phyloP scores from a whole-genome alignment of 139 green algal species.

The Tetratostichococcus sp. region DNA sequence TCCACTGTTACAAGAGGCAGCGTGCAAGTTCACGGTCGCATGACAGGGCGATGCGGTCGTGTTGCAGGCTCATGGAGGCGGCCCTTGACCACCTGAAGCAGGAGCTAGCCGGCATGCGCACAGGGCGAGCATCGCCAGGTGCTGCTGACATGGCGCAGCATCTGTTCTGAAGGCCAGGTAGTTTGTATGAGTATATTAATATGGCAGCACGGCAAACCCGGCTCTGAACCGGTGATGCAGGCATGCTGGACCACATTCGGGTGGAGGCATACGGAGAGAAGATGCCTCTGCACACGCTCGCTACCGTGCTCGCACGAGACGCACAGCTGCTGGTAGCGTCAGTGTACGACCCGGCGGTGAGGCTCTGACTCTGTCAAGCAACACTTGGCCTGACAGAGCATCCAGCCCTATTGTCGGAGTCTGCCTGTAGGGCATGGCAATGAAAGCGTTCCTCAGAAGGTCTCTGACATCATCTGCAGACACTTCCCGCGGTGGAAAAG shows the following conservation, averaged over 20 bases:
- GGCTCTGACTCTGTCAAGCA: no score
- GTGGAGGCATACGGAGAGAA: conserved; percentile 53
- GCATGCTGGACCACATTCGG: conserved; percentile 68
- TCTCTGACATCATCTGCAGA: conserved; percentile 30
- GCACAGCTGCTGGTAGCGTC: conserved; percentile 62
- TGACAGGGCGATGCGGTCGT: no score
- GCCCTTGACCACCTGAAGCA: conserved; percentile 49
- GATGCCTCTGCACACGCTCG: conserved; percentile 55
- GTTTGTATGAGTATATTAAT: no score
- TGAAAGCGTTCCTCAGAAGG: no score
- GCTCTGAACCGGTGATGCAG: conserved; percentile 17
- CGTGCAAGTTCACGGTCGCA: no score
- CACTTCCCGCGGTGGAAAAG: conserved; percentile 42
- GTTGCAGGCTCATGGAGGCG: conserved; percentile 45
- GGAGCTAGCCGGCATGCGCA: conserved; percentile 59
- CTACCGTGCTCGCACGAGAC: conserved; percentile 59
- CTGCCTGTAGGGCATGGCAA: no score
- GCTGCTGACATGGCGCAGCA: no score
- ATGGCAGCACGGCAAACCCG: no score
- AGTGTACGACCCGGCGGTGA: conserved; percentile 57
- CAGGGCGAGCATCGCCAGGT: conserved; percentile 58
- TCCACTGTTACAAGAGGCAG: no score
- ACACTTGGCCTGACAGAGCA: no score
- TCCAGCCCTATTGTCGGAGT: no score
- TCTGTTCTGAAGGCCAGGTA: no score